Evolutionary conservation across 2,329 filamentous ascomycete species (phyloP).

Genomic region (Thelonectria rubi): DNA sequence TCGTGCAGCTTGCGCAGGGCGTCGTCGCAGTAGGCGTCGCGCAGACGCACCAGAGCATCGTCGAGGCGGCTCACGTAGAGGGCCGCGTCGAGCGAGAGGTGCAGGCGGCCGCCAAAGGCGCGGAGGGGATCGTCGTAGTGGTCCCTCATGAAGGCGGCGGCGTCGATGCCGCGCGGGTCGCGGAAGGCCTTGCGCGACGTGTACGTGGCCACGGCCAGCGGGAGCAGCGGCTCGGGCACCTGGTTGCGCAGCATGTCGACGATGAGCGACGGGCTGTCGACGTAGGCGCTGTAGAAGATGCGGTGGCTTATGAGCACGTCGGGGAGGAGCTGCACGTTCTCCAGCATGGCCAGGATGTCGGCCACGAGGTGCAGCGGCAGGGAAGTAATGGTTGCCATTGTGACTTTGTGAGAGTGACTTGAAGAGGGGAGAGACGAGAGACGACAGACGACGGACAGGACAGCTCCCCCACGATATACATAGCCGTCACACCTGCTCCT

Average conservation of each 20-base stretch:
- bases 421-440: too few species aligned
- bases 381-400: slow-evolving; percentile 34
- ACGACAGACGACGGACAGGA: too few species aligned
- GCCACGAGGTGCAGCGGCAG: slow-evolving; percentile 37
- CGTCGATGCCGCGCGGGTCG: slow-evolving; percentile 12
- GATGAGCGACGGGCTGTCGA: slow-evolving; percentile 33
- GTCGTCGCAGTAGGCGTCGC: slow-evolving; percentile 21
- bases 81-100: slow-evolving; percentile 29
- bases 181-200: slow-evolving; percentile 27
- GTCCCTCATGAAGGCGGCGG: slow-evolving; percentile 26
- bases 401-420: too few species aligned
- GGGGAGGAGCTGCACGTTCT: slow-evolving; percentile 30
- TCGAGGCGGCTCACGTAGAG: slow-evolving; percentile 29
- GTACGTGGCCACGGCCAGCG: slow-evolving; percentile 31
- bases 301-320: slow-evolving; percentile 33
- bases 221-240: slow-evolving; percentile 27
- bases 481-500: neutral
- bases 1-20: slow-evolving; percentile 32
- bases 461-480: neutral
- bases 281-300: slow-evolving; percentile 34
- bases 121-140: slow-evolving; percentile 26
- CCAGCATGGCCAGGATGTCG: slow-evolving; percentile 34
- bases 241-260: slow-evolving; percentile 33
- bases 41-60: slow-evolving; percentile 21
- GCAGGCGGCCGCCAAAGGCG: slow-evolving; percentile 16